A percentile compares a stretch with the other conserved stretches of the same genome.
These are phyloP conservation scores for Madurella fahalii DNA, from an alignment of 2,329 filamentous ascomycete genomes.

Conservation along the genomic window DNA sequence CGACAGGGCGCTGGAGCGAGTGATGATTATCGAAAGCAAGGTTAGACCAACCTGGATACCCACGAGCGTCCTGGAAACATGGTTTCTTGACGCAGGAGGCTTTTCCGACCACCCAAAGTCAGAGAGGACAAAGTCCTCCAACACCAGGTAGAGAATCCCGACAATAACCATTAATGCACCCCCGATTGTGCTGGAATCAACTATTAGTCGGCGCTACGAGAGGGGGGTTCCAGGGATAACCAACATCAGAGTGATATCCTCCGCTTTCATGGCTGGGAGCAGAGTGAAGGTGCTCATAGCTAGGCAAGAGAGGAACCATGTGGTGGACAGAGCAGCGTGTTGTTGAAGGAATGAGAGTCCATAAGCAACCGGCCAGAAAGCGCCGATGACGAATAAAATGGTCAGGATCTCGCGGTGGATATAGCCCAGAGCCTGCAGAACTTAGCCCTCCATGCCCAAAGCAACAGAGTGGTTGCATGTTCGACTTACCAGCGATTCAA, in stretches of 20 bases:
- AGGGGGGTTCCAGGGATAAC: constrained; percentile 26
- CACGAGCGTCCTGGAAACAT: constrained; percentile 55
- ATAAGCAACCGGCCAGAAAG: constrained; percentile 73
- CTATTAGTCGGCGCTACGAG: constrained; percentile 18
- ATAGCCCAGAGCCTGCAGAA: constrained; percentile 77
- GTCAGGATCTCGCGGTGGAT: constrained; percentile 87
- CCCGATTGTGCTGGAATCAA: constrained; percentile 58
- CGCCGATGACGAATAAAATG: constrained; percentile 68
- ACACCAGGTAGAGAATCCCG: constrained; percentile 73
- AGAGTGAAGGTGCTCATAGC: constrained; percentile 90
- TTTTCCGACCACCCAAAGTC: constrained; percentile 38
- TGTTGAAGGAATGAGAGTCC: constrained; percentile 67
- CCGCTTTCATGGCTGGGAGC: constrained; percentile 79
- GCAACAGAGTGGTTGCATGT: neutral
- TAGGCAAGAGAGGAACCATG: constrained; percentile 73
- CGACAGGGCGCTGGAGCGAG: constrained; percentile 77
- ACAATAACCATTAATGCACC: constrained; percentile 73
- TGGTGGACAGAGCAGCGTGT: constrained; percentile 59
- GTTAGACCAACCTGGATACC: constrained; percentile 76
- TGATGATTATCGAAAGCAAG: constrained; percentile 77
- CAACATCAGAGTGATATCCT: constrained; percentile 71
- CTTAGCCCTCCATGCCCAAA: constrained; percentile 19
- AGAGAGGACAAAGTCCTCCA: constrained; percentile 61
- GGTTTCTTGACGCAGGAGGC: constrained; percentile 32
- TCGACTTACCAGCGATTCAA: constrained; percentile 68